phyloP scores from a whole-genome alignment of 768 basidiomycete species.

The Pleurotus citrinopileatus region DNA sequence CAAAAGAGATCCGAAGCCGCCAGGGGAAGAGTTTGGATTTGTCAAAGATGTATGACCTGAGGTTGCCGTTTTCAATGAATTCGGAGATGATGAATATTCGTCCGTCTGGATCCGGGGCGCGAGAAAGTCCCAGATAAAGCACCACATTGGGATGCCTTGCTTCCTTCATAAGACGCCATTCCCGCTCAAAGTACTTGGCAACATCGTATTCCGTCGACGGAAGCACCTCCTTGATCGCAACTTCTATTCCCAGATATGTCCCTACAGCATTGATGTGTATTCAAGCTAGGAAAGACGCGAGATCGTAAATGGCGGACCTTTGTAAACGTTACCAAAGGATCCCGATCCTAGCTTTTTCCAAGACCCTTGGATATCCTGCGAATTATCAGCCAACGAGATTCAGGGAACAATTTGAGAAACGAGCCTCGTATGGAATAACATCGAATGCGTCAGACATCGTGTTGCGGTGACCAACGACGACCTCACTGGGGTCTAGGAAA shows the following conservation, averaged over 20 bases:
- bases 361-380: conserved; percentile 79
- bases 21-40: conserved; percentile 84
- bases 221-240: conserved; percentile 95
- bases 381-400: conserved; percentile 8
- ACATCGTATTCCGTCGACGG: conserved; percentile 92
- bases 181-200: conserved; percentile 96
- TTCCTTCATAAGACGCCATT: conserved; percentile 98
- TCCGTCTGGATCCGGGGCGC: conserved; percentile 70
- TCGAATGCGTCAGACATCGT: conserved; percentile 69
- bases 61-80: conserved; percentile 90
- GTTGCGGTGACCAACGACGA: conserved; percentile 8
- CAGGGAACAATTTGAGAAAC: conserved; percentile 17
- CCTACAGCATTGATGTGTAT: conserved; percentile 38
- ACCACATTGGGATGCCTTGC: conserved; percentile 92
- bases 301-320: conserved; percentile 41
- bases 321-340: conserved; percentile 91
- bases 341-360: conserved; percentile 93
- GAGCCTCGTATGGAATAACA: conserved; percentile 82
- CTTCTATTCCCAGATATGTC: conserved; percentile 90
- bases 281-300: neutral
- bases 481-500: neutral
- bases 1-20: conserved; percentile 91
- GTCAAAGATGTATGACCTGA: conserved; percentile 88
- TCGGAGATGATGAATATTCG: conserved; percentile 96
- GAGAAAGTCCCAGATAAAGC: conserved; percentile 86